Conservation (phyloP, 2,329 filamentous ascomycete species). For the Cryphonectria japonica region DNA sequence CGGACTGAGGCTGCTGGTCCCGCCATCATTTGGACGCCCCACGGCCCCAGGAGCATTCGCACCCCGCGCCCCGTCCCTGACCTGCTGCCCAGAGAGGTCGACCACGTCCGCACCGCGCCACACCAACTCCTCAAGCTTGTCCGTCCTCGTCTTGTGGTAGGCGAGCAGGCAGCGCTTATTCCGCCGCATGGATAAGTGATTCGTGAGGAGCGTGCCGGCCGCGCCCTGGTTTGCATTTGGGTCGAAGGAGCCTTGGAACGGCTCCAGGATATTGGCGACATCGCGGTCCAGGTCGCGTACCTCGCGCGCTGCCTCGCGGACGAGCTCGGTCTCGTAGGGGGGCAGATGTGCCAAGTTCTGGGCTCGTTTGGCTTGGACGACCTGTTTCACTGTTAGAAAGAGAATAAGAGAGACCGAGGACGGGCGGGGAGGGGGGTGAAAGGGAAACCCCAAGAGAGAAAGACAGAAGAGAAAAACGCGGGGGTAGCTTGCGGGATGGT, state of each 20-base stretch:
- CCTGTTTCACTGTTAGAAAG: conserved; percentile 52
- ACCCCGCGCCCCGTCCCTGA: conserved; percentile 43
- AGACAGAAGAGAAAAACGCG: neutral
- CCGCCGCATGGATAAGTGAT: conserved; percentile 91
- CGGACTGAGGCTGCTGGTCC: conserved; percentile 80
- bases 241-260: conserved; percentile 84
- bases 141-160: conserved; percentile 87
- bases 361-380: conserved; percentile 93
- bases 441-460: no score
- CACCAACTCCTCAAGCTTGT: conserved; percentile 91
- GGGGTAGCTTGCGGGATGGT: conserved; percentile 6
- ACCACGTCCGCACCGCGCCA: conserved; percentile 88
- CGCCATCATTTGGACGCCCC: conserved; percentile 46
- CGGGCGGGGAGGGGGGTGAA: no score
- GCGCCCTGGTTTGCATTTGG: conserved; percentile 80
- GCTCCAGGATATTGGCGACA: conserved; percentile 75
- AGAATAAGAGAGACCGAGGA: neutral
- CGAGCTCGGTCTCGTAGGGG: conserved; percentile 88
- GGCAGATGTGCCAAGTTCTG: conserved; percentile 85
- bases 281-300: conserved; percentile 92
- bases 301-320: conserved; percentile 85
- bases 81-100: conserved; percentile 66
- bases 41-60: conserved; percentile 42
- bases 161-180: conserved; percentile 96
- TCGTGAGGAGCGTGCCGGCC: conserved; percentile 86